phyloP scores from a whole-genome alignment of 2,329 filamentous ascomycete species.

The Talaromyces sp. region DNA sequence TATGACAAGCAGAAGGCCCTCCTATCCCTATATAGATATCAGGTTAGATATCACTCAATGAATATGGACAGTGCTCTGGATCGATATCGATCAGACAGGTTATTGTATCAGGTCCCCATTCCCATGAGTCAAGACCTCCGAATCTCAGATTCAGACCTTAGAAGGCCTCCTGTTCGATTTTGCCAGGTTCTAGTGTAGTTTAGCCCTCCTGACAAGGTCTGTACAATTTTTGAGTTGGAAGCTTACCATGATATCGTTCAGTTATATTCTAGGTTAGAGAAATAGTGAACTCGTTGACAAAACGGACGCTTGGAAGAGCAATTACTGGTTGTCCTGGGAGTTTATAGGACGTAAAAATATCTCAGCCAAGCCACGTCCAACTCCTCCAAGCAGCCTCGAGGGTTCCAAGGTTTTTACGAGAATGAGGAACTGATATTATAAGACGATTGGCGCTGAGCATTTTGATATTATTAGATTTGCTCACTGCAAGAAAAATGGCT shows the following conservation, averaged over 20 bases:
- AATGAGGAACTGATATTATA: neutral
- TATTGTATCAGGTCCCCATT: too few relatives aligned
- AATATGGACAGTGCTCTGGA: too few relatives aligned
- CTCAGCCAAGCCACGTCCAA: neutral
- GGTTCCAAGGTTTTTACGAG: neutral
- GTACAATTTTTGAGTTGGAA: neutral
- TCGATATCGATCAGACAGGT: too few relatives aligned
- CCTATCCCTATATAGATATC: too few relatives aligned
- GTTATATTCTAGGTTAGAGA: neutral
- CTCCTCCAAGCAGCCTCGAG: neutral
- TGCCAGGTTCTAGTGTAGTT: neutral
- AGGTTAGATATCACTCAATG: too few relatives aligned
- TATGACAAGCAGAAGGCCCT: too few relatives aligned
- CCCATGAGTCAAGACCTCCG: too few relatives aligned
- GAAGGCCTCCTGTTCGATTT: neutral
- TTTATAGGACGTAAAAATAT: neutral
- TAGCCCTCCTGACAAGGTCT: neutral
- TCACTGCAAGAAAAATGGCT: neutral
- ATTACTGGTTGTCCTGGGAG: neutral
- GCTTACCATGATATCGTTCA: neutral
- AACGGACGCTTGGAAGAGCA: neutral
- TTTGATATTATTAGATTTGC: neutral
- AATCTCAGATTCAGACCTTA: neutral
- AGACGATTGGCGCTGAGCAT: neutral
- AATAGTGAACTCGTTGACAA: neutral